Base-by-base conservation (phyloP, 2,329 filamentous ascomycete genomes). In the Penicillium verrucosum region DNA sequence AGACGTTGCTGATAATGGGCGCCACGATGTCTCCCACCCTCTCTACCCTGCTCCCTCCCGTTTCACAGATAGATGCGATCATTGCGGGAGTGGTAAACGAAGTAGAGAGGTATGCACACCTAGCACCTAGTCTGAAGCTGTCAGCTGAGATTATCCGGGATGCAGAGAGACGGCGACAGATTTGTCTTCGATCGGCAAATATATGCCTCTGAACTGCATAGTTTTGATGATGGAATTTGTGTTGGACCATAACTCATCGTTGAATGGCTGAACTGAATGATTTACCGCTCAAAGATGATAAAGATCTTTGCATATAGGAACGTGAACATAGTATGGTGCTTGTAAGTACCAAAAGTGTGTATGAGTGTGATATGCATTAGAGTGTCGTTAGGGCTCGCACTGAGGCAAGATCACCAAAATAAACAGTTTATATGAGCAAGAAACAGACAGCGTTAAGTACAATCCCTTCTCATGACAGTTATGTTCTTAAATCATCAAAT, bases 131-230 rank as follows among this genome's bases (percentile, higher is more conserved):
- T 67, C 78, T 93, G 32, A 84, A 82, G 62, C 78, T 93, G 48
- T 87, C 87, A n/a, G 86, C 88, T 23, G 89, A 93, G 68, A 91
- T 93, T 58, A 84, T 93, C 68, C 85, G 88, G 56, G 89, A 93
- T 71, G 89, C 90, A 8, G 89, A 89, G 71, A 83, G 86, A 65
- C 83, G 89, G 63, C 80, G 89, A 63, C 85, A 87, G 66, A 80
- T 69, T 18, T 66, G 62, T 56, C 63, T 70, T 42, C 62, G 63
- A 32, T 66, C 69, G 11, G 40, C 56, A 9, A 58, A 60, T 36
- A 37, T 51, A 23, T 53, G 51, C n/a, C 40, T 64, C 5, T 64
- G 52, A 58, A 14, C 12, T 46, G 44, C 44, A n/a, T 5, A 23
- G 6, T 34, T 23, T 30, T 25, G 7, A 21, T 9, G 25, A 21